Evolutionary conservation across 73 alveolate species (phyloP), one percentile per base, ranked within the genome.

Genomic region (Paraurostyla sp.): DNA sequence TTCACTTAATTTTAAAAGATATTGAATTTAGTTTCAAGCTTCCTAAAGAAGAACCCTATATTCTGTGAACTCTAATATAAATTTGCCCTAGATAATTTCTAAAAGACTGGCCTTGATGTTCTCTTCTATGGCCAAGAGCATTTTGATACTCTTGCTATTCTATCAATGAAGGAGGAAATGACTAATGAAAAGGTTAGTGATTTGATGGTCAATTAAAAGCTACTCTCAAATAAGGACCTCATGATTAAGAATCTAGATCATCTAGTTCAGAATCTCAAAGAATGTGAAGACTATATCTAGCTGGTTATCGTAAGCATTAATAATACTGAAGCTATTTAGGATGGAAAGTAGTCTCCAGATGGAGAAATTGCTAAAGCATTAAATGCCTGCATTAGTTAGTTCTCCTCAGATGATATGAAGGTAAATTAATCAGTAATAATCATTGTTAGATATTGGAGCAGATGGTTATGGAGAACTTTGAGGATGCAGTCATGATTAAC

Each of bases 121-220:
- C 59, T 81, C 1, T 68, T 54, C 62, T 71, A 65, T n/a, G 92
- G 95, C 29, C 87, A 90, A 45, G 88, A 80, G 69, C 83, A 90
- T 40, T 54, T 32, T 32, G 95, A 90, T 49, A 83, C 95, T 20
- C 90, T 90, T n/a, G 80, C 89, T 41, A 30, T 83, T 9, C 69
- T 82, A 35, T 42, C 60, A 76, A 58, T 29, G 41, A 83, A 83
- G 49, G 88, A 51, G 38, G 82, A 41, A 1, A n/a, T 27, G 68
- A 27, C 59, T 42, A 46, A 50, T 16, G 75, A 51, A 2, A 38
- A 52, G 35, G 80, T 88, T 22, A 41, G 69, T 3, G 71, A 88
- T 11, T 27, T 27, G 51, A 78, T 78, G 71, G 51, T 41, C 25
- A 78, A 88, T 49, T 82, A 78, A 42, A 76, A 38, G 40, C 73